Evolutionary conservation across 805 yeast species (phyloP), one percentile per base, ranked within the genome.

Genomic region (Metschnikowia hibisci): DNA sequence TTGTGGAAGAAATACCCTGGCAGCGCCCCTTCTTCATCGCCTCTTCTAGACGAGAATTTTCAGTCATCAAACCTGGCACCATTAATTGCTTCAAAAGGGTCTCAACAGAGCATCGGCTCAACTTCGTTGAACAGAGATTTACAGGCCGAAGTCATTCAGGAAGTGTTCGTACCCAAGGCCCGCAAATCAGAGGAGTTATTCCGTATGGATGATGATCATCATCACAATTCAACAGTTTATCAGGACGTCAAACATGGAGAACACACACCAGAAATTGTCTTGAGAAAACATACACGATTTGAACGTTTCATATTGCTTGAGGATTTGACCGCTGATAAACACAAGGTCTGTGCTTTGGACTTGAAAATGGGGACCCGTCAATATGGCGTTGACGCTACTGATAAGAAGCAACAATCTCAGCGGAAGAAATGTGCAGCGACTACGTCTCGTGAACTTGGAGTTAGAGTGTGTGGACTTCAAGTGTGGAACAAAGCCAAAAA

Each of bases 291-390:
- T 46, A 78, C 84, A 0, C 66, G 82, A 42, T 80, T 84, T 31
- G 95, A 87, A 64, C 72, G 95, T 48, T 93, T 89, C 60, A 83
- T 93, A 30, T 64, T 93, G 8, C 69, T 93, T 39, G 99, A 95
- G 59, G 99, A 93, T 66, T 67, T 93, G 38, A 93, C 98, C 0
- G 76, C 82, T 42, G 87, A 87, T 18, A 80, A 91, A 81, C 69
- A 65, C 25, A 77, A 77, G 50, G 97, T 99, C 0, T 90, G 96
- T 60, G 98, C 91, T 0, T 67, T 93, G 39, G 99, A 93, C 64
- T 71, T 93, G 54, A 93, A 93, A 60, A 93, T 93, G 98, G 99
- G 99, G 0, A 91, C 99, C 0, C 74, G 99, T 45, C 99, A 93
- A 64, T 93, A 93, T 57, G 99, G 99, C 8, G 84, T 91, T n/a